These are phyloP conservation scores for Dryas integrifolia DNA, from an alignment of 331 rosid genomes.

Conservation along the genomic window DNA sequence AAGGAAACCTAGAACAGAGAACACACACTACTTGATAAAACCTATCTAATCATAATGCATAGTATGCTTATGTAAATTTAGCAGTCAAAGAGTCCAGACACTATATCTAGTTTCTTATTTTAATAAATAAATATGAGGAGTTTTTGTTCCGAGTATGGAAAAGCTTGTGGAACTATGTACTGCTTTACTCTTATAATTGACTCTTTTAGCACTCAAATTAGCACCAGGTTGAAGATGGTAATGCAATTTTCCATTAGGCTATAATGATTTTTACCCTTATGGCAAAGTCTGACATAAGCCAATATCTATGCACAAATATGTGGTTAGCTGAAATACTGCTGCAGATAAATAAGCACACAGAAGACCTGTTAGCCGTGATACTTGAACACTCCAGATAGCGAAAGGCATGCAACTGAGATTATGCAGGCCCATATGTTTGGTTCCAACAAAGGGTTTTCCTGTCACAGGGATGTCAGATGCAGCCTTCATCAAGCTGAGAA, in stretches of 20 bases:
- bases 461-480: conserved; percentile 71
- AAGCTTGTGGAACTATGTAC: not conserved
- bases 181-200: not conserved
- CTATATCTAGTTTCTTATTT: not conserved
- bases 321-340: not conserved
- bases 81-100: not conserved
- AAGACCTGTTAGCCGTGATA: conserved; percentile 72
- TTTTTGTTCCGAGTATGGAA: not conserved
- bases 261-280: not conserved
- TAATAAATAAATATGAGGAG: not conserved
- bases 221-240: not conserved
- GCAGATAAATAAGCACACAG: conserved; percentile 7
- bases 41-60: not conserved
- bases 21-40: not conserved
- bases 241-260: not conserved
- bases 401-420: conserved; percentile 45
- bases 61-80: not conserved
- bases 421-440: conserved; percentile 67
- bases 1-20: not conserved
- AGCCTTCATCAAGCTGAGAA: conserved; percentile 67
- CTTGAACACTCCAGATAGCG: conserved; percentile 86
- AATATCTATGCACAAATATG: not conserved
- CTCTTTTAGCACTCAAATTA: not conserved
- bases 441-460: conserved; percentile 60
- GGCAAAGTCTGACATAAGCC: not conserved